Conservation (phyloP, 2,329 filamentous ascomycete species). For the Diaporthe humulicola region DNA sequence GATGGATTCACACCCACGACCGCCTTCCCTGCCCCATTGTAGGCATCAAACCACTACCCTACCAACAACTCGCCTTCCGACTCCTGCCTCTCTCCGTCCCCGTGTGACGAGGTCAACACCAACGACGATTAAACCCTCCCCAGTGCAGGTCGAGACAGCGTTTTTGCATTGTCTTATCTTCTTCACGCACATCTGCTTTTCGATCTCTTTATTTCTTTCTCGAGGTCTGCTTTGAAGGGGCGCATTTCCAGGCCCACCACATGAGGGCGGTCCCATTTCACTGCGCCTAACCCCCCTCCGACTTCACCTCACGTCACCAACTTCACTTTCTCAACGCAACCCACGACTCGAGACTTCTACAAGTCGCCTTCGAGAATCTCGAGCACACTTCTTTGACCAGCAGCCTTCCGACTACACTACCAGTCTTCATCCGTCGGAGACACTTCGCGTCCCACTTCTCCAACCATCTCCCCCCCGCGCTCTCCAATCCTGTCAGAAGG, state of each 20-base stretch:
- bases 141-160: constrained; percentile 13
- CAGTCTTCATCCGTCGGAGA: constrained; percentile 21
- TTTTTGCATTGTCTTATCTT: constrained; percentile 26
- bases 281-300: neutral
- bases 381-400: neutral
- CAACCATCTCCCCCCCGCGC: constrained; percentile 30
- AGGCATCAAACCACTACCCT: constrained; percentile 25
- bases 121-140: constrained; percentile 1
- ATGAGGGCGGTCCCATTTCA: neutral
- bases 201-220: neutral
- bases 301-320: constrained; percentile 25
- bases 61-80: constrained; percentile 23
- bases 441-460: neutral
- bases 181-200: constrained; percentile 1
- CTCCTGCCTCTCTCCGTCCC: neutral
- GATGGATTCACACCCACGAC: constrained; percentile 18
- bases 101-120: constrained; percentile 17
- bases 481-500: constrained; percentile 35
- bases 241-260: neutral
- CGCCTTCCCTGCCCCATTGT: constrained; percentile 18
- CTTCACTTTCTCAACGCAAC: constrained; percentile 5
- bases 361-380: neutral
- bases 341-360: constrained; percentile 15
- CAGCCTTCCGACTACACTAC: neutral
- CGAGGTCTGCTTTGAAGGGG: constrained; percentile 12